Evolutionary conservation across 202 grass and related monocot genomes (phyloP).

Genomic region (Schoenoplectus tabernaemontani): DNA sequence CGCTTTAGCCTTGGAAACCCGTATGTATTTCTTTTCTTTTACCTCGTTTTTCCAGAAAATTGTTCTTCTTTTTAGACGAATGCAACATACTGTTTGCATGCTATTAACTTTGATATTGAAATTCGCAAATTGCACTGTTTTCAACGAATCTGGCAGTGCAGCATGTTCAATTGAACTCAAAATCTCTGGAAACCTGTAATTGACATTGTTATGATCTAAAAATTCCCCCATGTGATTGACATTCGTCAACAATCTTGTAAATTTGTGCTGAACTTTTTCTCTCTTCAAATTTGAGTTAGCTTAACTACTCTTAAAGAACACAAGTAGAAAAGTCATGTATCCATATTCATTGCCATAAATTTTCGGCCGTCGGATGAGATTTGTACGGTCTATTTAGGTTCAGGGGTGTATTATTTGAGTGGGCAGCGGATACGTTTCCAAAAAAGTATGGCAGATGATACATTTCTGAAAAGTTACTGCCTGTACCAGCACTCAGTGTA

Average conservation of each 20-base stretch:
- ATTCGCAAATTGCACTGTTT: not conserved
- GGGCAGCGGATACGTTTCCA: no score
- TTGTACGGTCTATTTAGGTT: no score
- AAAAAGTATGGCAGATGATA: no score
- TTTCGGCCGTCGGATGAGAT: no score
- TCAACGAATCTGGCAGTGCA: not conserved
- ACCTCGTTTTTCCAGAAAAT: not conserved
- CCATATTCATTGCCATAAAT: no score
- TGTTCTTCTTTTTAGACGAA: not conserved
- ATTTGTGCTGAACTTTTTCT: no score
- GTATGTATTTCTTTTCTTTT: constrained; percentile 24
- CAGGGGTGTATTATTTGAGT: no score
- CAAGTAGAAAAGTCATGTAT: no score
- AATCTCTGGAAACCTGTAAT: not conserved
- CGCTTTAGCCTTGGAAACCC: constrained; percentile 60
- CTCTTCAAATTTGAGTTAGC: no score
- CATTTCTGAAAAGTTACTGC: not conserved
- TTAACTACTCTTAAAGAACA: no score
- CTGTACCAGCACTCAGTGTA: not conserved
- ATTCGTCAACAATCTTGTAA: no score
- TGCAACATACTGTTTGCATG: not conserved
- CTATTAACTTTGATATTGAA: not conserved
- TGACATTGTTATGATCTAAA: not conserved
- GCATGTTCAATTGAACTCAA: not conserved
- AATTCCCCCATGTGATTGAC: no score